Evolutionary conservation across 2,329 filamentous ascomycete genomes (phyloP), one percentile per base, ranked within the genome.

Genomic region (Lachnellula suecica): DNA sequence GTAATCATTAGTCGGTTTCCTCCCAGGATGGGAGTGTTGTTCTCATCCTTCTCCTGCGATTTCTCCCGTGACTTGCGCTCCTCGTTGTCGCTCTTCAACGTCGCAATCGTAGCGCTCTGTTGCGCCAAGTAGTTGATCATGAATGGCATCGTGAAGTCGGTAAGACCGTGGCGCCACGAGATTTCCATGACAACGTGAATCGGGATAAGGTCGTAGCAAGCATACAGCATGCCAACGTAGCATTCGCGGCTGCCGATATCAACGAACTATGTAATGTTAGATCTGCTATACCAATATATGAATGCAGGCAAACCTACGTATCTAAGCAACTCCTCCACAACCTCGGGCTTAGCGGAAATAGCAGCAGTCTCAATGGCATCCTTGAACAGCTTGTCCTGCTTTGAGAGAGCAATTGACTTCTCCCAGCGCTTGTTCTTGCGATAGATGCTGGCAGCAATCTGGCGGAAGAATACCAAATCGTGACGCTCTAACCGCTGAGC

Each of bases 401-500:
- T 99, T 15, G 93, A 97, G 43, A 99, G 79, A 29, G 91, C 84
- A 71, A 99, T 99, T 4, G 92, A 97, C 78, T 97, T 97, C 77
- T 97, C 93, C 95, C 95, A 99, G 59, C 94, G 85, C 87, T 97
- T 97, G 80, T 96, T 97, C 83, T 97, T 99, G 71, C 95, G 91
- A 79, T 97, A 99, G 72, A 99, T 99, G 74, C 82, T 96, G 61
- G 95, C 91, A 4, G 94, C 94, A 67, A 99, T 96, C 74, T 99
- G 94, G 68, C 94, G 88, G 88, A 99, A 99, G 81, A 99, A 99
- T 59, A 99, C 92, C 44, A 99, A 78, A 52, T 99, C 94, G 68
- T 99, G 95, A 77, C 94, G 94, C 82, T 99, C 95, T 10, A 99
- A 80, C 51, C 94, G 89, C 69, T 89, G 83, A 2, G 94, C 95